These are phyloP conservation scores for Phytophthora hybrid DNA, from an alignment of 352 stramenopile species.

Conservation along the genomic window DNA sequence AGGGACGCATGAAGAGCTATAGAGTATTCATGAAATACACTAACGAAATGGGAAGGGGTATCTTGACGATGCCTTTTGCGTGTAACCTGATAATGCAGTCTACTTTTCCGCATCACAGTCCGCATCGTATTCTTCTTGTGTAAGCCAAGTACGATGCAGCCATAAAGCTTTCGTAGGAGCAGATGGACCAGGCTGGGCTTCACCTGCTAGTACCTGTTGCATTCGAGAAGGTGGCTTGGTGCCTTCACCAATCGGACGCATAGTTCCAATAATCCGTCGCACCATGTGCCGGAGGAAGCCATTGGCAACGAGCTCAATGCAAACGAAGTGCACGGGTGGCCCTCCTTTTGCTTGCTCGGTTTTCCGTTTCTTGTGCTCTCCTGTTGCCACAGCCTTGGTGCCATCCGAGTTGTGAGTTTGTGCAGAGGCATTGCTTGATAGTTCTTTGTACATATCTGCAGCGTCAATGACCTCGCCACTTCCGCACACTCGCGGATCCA, in stretches of 20 bases:
- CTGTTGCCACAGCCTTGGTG: constrained; percentile 14
- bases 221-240: constrained; percentile 60
- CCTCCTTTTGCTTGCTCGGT: constrained; percentile 25
- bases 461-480: constrained; percentile 61
- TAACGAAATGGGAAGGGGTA: background rate
- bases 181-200: constrained; percentile 66
- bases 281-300: constrained; percentile 92
- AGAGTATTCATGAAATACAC: constrained; percentile 19
- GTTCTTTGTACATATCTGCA: constrained; percentile 39
- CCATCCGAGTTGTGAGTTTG: constrained; percentile 25
- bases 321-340: constrained; percentile 74
- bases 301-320: constrained; percentile 84
- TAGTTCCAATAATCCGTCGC: constrained; percentile 83
- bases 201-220: constrained; percentile 71
- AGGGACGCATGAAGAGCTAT: constrained; percentile 65
- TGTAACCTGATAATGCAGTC: background rate
- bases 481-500: constrained; percentile 67
- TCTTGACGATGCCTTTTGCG: background rate
- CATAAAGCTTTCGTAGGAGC: constrained; percentile 82
- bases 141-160: constrained; percentile 88
- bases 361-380: constrained; percentile 58
- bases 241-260: constrained; percentile 83
- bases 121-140: constrained; percentile 73
- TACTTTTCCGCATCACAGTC: constrained; percentile 47
- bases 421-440: background rate